Evolutionary conservation across 768 basidiomycete species (phyloP).

Genomic region (Leccinellum albellum): DNA sequence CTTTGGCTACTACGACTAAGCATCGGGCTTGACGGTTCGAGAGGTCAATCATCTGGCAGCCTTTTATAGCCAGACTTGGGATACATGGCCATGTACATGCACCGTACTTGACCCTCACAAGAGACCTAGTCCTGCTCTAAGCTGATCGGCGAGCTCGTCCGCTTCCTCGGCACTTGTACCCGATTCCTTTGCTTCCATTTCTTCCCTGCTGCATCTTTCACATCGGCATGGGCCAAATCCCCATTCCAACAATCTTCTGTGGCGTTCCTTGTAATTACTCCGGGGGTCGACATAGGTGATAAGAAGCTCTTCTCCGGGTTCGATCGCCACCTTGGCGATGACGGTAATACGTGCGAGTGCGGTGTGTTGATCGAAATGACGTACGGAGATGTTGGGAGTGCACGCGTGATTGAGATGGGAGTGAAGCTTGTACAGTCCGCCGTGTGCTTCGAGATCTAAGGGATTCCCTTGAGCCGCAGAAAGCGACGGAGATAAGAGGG

Average conservation of each 20-base stretch:
- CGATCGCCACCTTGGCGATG: slow-evolving; percentile 62
- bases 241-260: slow-evolving; percentile 60
- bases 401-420: slow-evolving; percentile 88
- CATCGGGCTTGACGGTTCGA: not conserved
- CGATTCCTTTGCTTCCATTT: slow-evolving; percentile 24
- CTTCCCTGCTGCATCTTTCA: slow-evolving; percentile 62
- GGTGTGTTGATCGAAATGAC: slow-evolving; percentile 67
- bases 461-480: not conserved
- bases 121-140: slow-evolving; percentile 64
- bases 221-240: slow-evolving; percentile 73
- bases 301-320: slow-evolving; percentile 67
- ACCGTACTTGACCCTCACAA: slow-evolving; percentile 17
- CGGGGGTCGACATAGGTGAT: slow-evolving; percentile 77
- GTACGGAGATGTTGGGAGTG: slow-evolving; percentile 71
- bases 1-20: not conserved
- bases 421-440: slow-evolving; percentile 81
- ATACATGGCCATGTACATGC: not conserved
- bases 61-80: not conserved
- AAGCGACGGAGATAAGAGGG: not conserved
- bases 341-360: slow-evolving; percentile 73
- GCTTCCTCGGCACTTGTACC: slow-evolving; percentile 13
- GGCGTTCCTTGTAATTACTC: slow-evolving; percentile 37
- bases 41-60: not conserved
- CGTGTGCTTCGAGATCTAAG: slow-evolving; percentile 77
- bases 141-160: slow-evolving; percentile 53